These are phyloP conservation scores for Trichothecium sympodiale DNA, from an alignment of 2,329 filamentous ascomycete species.

Conservation along the genomic window DNA sequence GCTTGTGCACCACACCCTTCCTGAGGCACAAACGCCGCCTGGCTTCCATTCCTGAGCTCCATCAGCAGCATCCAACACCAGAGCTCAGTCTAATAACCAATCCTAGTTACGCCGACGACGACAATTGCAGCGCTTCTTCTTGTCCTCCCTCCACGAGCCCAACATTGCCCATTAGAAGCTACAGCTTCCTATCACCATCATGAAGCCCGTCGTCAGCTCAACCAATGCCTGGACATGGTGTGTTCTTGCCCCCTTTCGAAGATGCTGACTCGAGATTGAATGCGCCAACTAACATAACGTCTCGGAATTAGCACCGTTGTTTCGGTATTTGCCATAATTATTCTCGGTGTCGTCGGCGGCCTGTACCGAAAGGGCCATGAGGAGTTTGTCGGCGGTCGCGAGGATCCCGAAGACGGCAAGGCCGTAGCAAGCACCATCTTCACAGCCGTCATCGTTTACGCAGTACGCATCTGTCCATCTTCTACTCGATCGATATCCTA, in stretches of 20 bases:
- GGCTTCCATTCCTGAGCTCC: too few species aligned
- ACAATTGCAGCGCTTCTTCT: too few species aligned
- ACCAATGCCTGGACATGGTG: conserved; percentile 95
- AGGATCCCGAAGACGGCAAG: conserved; percentile 60
- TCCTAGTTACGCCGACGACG: too few species aligned
- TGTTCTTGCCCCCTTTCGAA: conserved; percentile 16
- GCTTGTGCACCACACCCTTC: background rate
- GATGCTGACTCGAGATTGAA: background rate
- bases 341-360: conserved; percentile 52
- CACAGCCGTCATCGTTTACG: conserved; percentile 78
- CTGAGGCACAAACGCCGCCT: too few species aligned
- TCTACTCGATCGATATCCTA: background rate
- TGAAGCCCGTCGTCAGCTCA: conserved; percentile 91
- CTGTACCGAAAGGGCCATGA: conserved; percentile 76
- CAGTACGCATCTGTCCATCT: conserved; percentile 37
- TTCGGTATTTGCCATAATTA: conserved; percentile 53
- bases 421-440: conserved; percentile 81
- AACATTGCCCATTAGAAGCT: too few species aligned
- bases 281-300: background rate
- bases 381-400: conserved; percentile 66
- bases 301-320: conserved; percentile 53
- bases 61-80: too few species aligned
- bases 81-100: too few species aligned
- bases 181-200: conserved; percentile 29
- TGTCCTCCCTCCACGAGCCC: too few species aligned